A percentile compares a stretch with the other conserved stretches of the same genome.
Conservation (phyloP, 139 green algal genomes). For the Medakamo hakoo region DNA sequence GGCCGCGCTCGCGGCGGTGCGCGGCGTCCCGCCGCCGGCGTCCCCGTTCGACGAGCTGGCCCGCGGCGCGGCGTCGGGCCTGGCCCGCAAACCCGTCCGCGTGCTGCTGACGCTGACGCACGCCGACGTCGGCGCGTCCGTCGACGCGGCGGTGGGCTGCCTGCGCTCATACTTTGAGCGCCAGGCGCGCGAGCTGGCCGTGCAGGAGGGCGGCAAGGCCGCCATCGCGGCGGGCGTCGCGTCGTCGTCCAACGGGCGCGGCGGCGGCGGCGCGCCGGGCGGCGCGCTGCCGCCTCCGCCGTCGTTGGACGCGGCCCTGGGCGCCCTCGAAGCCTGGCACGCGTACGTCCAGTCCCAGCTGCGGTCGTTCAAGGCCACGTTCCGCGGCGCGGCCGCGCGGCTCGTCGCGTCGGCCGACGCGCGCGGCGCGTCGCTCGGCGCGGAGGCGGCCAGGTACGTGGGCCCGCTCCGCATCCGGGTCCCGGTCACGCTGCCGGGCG, state of each 20-base stretch:
- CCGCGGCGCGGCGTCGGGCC: constrained; percentile 22
- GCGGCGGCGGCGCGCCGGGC: constrained; percentile 6
- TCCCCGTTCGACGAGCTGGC: constrained; percentile 42
- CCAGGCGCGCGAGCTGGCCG: constrained; percentile 25
- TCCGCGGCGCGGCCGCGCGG: constrained; percentile 22
- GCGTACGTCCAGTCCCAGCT: constrained; percentile 22
- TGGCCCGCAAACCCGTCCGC: constrained; percentile 47
- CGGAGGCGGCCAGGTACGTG: constrained; percentile 45
- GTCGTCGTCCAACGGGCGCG: constrained; percentile 2
- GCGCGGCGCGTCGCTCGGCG: constrained; percentile 14
- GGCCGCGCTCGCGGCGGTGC: constrained; percentile 8
- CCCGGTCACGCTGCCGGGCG: constrained; percentile 27
- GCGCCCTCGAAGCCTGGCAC: constrained; percentile 48
- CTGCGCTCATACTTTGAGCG: constrained; percentile 40
- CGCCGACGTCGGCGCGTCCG: constrained; percentile 26
- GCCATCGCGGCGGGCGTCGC: too few species aligned
- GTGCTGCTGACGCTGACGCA: constrained; percentile 16
- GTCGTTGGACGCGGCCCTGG: constrained; percentile 42
- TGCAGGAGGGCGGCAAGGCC: constrained; percentile 21
- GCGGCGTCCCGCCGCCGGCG: constrained; percentile 6
- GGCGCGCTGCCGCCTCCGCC: too few species aligned
- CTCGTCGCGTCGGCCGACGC: constrained; percentile 41
- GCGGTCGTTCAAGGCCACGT: constrained; percentile 47
- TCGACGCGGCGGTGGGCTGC: constrained; percentile 33
- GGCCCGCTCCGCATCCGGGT: constrained; percentile 34